Conservation (phyloP, 371 early-diverging fungal genomes). For the Synchytrium microbalum region DNA sequence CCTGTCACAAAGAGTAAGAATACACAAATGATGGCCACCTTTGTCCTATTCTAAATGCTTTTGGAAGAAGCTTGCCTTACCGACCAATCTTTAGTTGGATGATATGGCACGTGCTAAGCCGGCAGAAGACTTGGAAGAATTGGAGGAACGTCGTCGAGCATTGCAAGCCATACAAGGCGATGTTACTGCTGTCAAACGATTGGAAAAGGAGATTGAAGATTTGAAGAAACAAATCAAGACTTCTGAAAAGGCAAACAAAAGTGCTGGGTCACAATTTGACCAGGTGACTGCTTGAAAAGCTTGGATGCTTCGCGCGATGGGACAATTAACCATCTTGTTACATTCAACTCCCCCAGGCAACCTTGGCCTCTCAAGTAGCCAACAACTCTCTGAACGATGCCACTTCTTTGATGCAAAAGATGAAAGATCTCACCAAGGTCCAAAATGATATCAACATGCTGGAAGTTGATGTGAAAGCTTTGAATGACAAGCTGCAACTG, state of each 20-base stretch:
- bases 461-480: not conserved
- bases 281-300: too few species aligned
- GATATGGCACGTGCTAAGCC: too few species aligned
- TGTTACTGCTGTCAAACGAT: not conserved
- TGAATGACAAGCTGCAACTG: not conserved
- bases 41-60: too few species aligned
- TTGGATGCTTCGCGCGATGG: too few species aligned
- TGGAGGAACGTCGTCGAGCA: not conserved
- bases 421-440: slow-evolving; percentile 1
- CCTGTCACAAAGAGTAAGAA: too few species aligned
- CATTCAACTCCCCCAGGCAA: not conserved
- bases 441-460: not conserved
- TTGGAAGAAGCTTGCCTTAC: too few species aligned
- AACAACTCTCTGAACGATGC: not conserved
- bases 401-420: slow-evolving; percentile 15
- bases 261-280: too few species aligned
- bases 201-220: slow-evolving; percentile 26
- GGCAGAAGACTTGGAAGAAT: not conserved
- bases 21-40: too few species aligned
- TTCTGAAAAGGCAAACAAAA: too few species aligned
- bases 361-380: not conserved
- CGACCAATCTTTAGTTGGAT: too few species aligned
- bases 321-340: too few species aligned
- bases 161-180: slow-evolving; percentile 5
- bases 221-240: slow-evolving; percentile 28